Base-by-base conservation (phyloP, 371 early-diverging fungal species). In the Mortierella sp. region DNA sequence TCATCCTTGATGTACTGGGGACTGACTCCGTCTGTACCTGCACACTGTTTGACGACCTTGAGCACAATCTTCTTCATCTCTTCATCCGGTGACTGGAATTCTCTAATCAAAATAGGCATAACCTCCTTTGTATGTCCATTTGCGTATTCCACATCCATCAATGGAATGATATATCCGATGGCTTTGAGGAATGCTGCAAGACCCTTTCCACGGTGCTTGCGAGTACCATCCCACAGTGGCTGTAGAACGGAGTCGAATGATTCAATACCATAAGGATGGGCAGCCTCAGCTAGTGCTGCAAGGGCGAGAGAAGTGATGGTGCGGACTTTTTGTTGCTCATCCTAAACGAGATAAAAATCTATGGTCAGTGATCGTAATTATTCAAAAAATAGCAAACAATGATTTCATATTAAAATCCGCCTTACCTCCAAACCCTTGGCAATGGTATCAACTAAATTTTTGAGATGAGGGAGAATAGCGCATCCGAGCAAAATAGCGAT, bases 51-150 rank as follows among this genome's bases (percentile, higher is more conserved):
- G 71, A 98, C 94, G 1, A 98, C 98, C 84, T 96, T 96, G 39
- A 99, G 89, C 18, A 99, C 98, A 87, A 98, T 96, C 89, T 96
- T 96, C 76, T 96, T 96, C 97, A 98, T 98, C 74, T 97, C 97
- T 80, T 97, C 98, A 78, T 99, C 98, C 24, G 97, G 97, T 10
- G 97, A 94, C 84, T 96, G 95, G 88, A 99, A 98, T 80, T 99
- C 98, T 64, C 97, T 93, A 55, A 97, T 94, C 74, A 99, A 84
- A 40, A 95, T 94, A 12, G 89, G 83, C 96, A 98, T 96, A 47
- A 97, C 94, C 75, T 97, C 95, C 83, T 93, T 93, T 26, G 97
- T 96, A 84, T 96, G 97, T 73, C 93, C 93, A 84, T 93, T 95
- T 72, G 98, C 98, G 75, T 96, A 92, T 79, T 97, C 97, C 66